These are phyloP conservation scores for Ambrosia artemisiifolia DNA, from an alignment of 129 eudicot species.

Conservation along the genomic window DNA sequence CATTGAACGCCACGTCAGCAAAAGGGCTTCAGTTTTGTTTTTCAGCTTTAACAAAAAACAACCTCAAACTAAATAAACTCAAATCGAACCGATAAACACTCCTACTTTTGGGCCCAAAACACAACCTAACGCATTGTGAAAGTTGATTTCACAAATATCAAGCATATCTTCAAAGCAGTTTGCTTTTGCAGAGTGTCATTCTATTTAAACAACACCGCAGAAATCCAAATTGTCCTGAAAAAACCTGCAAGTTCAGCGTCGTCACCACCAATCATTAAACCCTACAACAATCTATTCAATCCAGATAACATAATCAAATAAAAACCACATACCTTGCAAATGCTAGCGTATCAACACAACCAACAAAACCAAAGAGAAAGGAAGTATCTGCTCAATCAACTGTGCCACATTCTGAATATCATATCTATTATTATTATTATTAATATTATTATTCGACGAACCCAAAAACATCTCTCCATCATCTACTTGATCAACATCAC, in stretches of 20 bases:
- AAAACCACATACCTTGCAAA: constrained; percentile 39
- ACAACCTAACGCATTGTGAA: not conserved
- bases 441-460: constrained; percentile 3
- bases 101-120: too few species aligned
- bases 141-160: not conserved
- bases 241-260: constrained; percentile 36
- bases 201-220: constrained; percentile 47
- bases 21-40: too few species aligned
- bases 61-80: too few species aligned
- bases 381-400: constrained; percentile 50
- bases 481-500: constrained; percentile 3
- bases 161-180: constrained; percentile 50
- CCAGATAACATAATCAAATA: not conserved
- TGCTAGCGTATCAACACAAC: constrained; percentile 44
- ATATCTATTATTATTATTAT: too few species aligned
- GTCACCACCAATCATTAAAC: not conserved
- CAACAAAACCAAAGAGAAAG: constrained; percentile 46
- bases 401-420: constrained; percentile 37
- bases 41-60: too few species aligned
- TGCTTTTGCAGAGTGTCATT: constrained; percentile 54
- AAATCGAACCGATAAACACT: too few species aligned
- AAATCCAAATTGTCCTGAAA: constrained; percentile 46
- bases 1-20: too few species aligned
- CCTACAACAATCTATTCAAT: not conserved
- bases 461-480: constrained; percentile 7